Evolutionary conservation across 768 basidiomycete species (phyloP).

Genomic region (Dioszegia aurantiaca): DNA sequence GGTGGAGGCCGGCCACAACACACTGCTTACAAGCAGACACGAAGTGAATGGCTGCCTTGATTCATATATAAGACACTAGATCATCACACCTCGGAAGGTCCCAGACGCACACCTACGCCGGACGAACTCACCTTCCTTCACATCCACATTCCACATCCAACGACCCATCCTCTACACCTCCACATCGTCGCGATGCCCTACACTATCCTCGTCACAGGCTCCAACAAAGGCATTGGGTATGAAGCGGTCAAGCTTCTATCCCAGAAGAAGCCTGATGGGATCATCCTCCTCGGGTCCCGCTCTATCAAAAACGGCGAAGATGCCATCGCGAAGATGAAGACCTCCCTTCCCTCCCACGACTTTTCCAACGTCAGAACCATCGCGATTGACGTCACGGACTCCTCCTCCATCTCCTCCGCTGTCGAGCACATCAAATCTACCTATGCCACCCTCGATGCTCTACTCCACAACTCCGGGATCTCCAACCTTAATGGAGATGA

Average conservation of each 20-base stretch:
- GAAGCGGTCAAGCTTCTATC: constrained; percentile 25
- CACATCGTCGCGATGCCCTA: constrained; percentile 67
- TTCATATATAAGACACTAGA: too few species aligned
- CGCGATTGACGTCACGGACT: constrained; percentile 19
- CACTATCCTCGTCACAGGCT: constrained; percentile 72
- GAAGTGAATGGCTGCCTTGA: too few species aligned
- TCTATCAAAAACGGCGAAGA: constrained; percentile 18
- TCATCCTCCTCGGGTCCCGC: constrained; percentile 22
- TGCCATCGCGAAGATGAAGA: constrained; percentile 21
- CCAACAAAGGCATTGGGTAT: constrained; percentile 57
- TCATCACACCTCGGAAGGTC: too few species aligned
- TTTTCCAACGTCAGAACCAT: constrained; percentile 19
- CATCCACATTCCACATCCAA: too few species aligned
- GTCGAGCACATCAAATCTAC: constrained; percentile 15
- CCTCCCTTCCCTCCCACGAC: neutral
- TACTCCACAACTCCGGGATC: constrained; percentile 26
- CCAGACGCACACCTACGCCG: too few species aligned
- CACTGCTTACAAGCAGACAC: too few species aligned
- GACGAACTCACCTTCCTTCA: too few species aligned
- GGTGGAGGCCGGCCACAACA: too few species aligned
- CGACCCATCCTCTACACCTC: neutral
- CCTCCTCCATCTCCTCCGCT: constrained; percentile 6
- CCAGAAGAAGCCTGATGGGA: neutral
- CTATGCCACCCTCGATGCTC: constrained; percentile 17
- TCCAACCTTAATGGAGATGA: constrained; percentile 12